These are phyloP conservation scores for Grosmannia clavigera DNA, from an alignment of 2,329 filamentous ascomycete genomes.

Conservation along the genomic window DNA sequence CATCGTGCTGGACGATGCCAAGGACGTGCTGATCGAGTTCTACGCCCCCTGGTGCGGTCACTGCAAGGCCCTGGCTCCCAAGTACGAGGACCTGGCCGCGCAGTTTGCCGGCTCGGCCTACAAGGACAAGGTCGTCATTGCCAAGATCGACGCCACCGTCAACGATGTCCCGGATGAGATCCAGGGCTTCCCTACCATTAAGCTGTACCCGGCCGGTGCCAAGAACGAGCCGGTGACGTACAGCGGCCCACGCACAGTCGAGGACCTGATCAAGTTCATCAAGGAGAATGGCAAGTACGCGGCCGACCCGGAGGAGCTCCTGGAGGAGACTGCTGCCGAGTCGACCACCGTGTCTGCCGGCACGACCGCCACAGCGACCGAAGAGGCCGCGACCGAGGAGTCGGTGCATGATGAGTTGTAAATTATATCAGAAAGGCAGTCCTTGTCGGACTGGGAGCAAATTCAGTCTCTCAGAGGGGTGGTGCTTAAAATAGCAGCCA, in stretches of 20 bases:
- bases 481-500: neutral
- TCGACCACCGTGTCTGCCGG: neutral
- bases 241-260: conserved; percentile 73
- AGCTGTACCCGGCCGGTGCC: conserved; percentile 83
- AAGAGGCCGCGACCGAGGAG: conserved; percentile 29
- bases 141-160: conserved; percentile 91
- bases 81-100: conserved; percentile 84
- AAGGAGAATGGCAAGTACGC: conserved; percentile 90
- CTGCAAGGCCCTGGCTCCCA: conserved; percentile 95
- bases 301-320: conserved; percentile 47
- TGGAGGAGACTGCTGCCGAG: conserved; percentile 30
- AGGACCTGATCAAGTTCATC: conserved; percentile 86
- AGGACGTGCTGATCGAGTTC: conserved; percentile 97
- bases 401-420: conserved; percentile 66
- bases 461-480: neutral
- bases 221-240: conserved; percentile 83
- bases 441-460: neutral
- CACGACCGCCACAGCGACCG: conserved; percentile 18
- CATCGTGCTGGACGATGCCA: conserved; percentile 80
- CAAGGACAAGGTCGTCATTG: conserved; percentile 77
- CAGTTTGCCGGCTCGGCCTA: conserved; percentile 67
- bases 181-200: conserved; percentile 97
- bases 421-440: neutral
- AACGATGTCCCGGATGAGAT: conserved; percentile 98
- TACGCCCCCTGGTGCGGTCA: conserved; percentile 99